Evolutionary conservation across 768 basidiomycete genomes (phyloP), one percentile per base, ranked within the genome.

Genomic region (Lactifluus pinguis): DNA sequence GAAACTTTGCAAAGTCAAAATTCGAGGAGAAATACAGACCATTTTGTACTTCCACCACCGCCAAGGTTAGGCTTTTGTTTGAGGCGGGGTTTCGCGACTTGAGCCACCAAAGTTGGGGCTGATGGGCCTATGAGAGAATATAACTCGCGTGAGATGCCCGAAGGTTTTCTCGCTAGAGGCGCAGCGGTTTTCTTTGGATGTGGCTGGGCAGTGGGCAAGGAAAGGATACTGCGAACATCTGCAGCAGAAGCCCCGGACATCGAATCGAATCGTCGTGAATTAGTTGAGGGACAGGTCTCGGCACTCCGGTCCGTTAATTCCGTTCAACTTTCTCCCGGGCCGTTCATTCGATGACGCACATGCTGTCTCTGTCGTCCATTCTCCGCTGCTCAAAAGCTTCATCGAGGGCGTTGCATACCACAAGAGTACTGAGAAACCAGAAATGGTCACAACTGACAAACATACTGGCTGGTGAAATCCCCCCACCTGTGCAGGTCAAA

Each of bases 71-170:
- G 91, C 65, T 91, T 88, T 72, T 92, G 88, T 70, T 94, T 94
- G 59, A 95, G 80, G 57, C 85, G 83, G 39, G 91, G 89, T 70
- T 91, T 89, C 30, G 86, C 79, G 60, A 86, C 80, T 66, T 89
- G 86, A 38, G 89, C 82, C 0, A 85, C 87, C 52, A 98, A 80
- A 2, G 88, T 85, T 0, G 95, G 94, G 11, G 89, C 88, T 51
- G 91, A 89, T 61, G 92, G 85, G n/a, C 95, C 95, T 65, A 99
- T 98, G 61, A 99, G 83, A 1, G 89, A 86, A 74, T 89, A 98
- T 2, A 99, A 80, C 72, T 98, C 95, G 66, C 94, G 79, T 0
- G 93, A 87, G 62, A 98, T 94, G 19, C 95, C 95, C 19, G 93
- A 91, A 4, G 90, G 90, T 72, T 89, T 92, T 68, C 81, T 80